A percentile compares a stretch with the other conserved stretches of the same genome.
These are phyloP conservation scores for Metschnikowia hibisci DNA, from an alignment of 805 yeast genomes.

Conservation along the genomic window DNA sequence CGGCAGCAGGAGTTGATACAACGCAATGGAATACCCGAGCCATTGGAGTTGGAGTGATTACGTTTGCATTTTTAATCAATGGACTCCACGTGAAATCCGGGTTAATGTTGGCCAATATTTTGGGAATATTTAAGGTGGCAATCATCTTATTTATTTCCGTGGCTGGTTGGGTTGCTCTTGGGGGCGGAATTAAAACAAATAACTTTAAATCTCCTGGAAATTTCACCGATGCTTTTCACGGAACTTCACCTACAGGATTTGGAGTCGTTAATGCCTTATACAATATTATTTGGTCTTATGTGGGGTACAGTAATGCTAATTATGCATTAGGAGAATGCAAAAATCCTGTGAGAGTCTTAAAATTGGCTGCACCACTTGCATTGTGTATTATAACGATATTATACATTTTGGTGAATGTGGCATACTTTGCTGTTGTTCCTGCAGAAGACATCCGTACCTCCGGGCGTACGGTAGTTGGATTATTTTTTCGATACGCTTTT, in stretches of 20 bases:
- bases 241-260: constrained; percentile 53
- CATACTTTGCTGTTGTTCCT: constrained; percentile 81
- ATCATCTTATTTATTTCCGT: constrained; percentile 65
- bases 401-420: constrained; percentile 73
- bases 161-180: constrained; percentile 81
- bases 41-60: constrained; percentile 69
- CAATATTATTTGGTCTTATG: constrained; percentile 80
- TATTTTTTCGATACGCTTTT: constrained; percentile 69
- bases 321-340: constrained; percentile 78
- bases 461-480: constrained; percentile 70
- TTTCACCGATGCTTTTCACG: constrained; percentile 55
- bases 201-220: constrained; percentile 52
- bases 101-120: constrained; percentile 53
- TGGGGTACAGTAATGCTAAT: constrained; percentile 80
- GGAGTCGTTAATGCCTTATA: constrained; percentile 73
- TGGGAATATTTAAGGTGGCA: constrained; percentile 72
- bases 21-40: constrained; percentile 77
- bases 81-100: constrained; percentile 61
- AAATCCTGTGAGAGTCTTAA: constrained; percentile 67
- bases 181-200: constrained; percentile 57
- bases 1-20: constrained; percentile 65
- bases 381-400: constrained; percentile 56
- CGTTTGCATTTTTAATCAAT: constrained; percentile 65
- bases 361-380: constrained; percentile 72
- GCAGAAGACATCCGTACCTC: constrained; percentile 55